Evolutionary conservation across 345 rosid genomes (phyloP).

Genomic region (Lepidium didymum): DNA sequence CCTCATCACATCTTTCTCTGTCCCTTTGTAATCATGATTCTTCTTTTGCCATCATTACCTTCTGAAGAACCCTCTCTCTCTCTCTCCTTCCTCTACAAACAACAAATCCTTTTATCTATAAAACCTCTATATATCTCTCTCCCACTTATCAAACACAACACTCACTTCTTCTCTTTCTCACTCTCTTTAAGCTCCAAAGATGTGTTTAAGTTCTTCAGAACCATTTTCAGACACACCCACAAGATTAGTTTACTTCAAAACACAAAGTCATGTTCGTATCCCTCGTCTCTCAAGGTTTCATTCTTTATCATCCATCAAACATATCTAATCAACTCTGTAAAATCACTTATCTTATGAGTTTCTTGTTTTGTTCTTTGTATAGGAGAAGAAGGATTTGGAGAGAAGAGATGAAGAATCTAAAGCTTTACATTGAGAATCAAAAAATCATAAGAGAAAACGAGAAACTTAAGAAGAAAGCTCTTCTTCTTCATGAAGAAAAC

Average conservation of each 20-base stretch:
- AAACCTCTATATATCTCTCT: slow-evolving; percentile 7
- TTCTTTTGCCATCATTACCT: slow-evolving; percentile 55
- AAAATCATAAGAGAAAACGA: slow-evolving; percentile 63
- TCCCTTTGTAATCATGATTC: slow-evolving; percentile 65
- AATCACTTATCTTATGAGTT: background rate
- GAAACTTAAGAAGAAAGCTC: slow-evolving; percentile 54
- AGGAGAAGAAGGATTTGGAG: slow-evolving; percentile 29
- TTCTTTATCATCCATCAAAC: background rate
- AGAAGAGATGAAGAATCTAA: slow-evolving; percentile 46
- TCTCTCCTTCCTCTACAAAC: slow-evolving; percentile 11
- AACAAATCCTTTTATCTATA: slow-evolving; percentile 18
- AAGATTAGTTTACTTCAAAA: slow-evolving; percentile 11
- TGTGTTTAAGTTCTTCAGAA: slow-evolving; percentile 31
- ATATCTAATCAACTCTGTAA: background rate
- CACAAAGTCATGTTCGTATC: background rate
- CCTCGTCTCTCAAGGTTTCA: slow-evolving; percentile 12
- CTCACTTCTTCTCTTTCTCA: background rate
- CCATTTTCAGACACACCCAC: slow-evolving; percentile 21
- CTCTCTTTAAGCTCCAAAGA: slow-evolving; percentile 10
- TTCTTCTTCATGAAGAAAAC: slow-evolving; percentile 70
- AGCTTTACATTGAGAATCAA: slow-evolving; percentile 58
- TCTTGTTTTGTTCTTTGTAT: background rate
- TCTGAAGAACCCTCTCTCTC: slow-evolving; percentile 35
- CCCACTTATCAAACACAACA: background rate
- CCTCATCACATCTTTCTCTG: slow-evolving; percentile 35